These are phyloP conservation scores for Penstemon eatonii DNA, from an alignment of 257 asterid species.

Conservation along the genomic window DNA sequence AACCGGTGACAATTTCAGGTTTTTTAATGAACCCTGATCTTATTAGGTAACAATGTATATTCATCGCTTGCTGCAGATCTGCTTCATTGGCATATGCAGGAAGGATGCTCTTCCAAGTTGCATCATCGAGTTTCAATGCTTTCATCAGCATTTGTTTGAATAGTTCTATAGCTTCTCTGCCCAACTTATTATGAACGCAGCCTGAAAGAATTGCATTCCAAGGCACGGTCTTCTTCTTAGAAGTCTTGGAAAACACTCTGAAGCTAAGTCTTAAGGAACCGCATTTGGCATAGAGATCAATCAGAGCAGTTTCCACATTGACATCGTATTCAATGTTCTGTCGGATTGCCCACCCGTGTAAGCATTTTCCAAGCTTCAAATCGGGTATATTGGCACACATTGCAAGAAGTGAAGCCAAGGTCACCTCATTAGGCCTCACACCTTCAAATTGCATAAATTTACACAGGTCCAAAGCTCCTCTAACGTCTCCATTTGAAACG, in stretches of 20 bases:
- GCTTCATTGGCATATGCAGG: slow-evolving; percentile 83
- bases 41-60: slow-evolving; percentile 63
- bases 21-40: slow-evolving; percentile 67
- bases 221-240: slow-evolving; percentile 70
- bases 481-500: slow-evolving; percentile 42
- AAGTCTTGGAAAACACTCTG: slow-evolving; percentile 59
- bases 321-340: slow-evolving; percentile 65
- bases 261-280: slow-evolving; percentile 45
- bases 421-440: slow-evolving; percentile 77
- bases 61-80: slow-evolving; percentile 66
- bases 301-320: slow-evolving; percentile 73
- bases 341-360: slow-evolving; percentile 88
- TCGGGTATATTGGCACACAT: slow-evolving; percentile 54
- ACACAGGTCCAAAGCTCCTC: slow-evolving; percentile 54
- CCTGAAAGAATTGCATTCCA: slow-evolving; percentile 90
- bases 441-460: slow-evolving; percentile 75
- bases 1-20: slow-evolving; percentile 64
- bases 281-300: slow-evolving; percentile 86
- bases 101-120: slow-evolving; percentile 81
- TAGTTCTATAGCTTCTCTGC: slow-evolving; percentile 57
- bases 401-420: slow-evolving; percentile 72
- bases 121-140: slow-evolving; percentile 64
- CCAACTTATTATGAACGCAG: slow-evolving; percentile 58
- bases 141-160: slow-evolving; percentile 69
- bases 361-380: slow-evolving; percentile 76